Percentiles rank a stretch among this genome's conserved stretches.
Evolutionary conservation across 441 rosid species (phyloP).

Genomic region (Gossypium gossypioides): DNA sequence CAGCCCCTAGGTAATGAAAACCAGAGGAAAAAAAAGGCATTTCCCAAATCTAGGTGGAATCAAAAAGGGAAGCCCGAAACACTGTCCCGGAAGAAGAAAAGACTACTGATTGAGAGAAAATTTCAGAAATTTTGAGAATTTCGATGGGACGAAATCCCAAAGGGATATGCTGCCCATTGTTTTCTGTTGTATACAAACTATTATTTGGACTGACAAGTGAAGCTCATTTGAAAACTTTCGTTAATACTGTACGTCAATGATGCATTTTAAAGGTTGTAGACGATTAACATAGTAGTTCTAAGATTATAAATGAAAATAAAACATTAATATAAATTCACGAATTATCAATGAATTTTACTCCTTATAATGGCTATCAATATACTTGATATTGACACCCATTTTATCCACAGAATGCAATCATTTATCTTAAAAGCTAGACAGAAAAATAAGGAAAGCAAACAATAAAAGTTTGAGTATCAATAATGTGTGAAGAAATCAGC

Average conservation of each 20-base stretch:
- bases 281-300: not conserved
- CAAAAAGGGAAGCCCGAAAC: not conserved
- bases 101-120: not conserved
- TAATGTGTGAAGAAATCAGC: slow-evolving; percentile 58
- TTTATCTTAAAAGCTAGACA: not conserved
- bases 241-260: not conserved
- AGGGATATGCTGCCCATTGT: not conserved
- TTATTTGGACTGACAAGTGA: not conserved
- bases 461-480: slow-evolving; percentile 5
- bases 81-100: not conserved
- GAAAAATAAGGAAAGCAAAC: not conserved
- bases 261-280: not conserved
- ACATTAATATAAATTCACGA: not conserved
- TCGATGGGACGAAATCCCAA: not conserved
- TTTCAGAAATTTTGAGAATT: not conserved
- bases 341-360: not conserved
- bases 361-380: not conserved
- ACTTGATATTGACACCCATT: not conserved
- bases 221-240: not conserved
- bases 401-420: not conserved
- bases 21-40: not conserved
- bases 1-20: not conserved
- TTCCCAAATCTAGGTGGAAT: not conserved
- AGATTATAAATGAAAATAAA: not conserved
- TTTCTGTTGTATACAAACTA: not conserved